Evolutionary conservation across 768 basidiomycete species (phyloP).

Genomic region (Mycena amicta): DNA sequence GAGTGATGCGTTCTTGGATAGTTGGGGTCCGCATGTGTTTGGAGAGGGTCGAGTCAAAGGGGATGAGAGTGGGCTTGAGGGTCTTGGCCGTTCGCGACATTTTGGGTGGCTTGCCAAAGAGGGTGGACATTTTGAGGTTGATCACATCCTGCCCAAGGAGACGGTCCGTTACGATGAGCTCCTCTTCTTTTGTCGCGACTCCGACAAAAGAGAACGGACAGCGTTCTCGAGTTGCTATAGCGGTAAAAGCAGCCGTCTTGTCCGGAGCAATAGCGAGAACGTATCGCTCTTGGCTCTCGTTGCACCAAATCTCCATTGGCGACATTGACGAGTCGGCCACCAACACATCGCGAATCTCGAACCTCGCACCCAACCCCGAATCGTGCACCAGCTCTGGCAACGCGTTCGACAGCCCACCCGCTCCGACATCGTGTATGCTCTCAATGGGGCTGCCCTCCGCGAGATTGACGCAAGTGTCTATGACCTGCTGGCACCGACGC

Average conservation of each 20-base stretch:
- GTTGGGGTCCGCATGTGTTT: too few relatives aligned
- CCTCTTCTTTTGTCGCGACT: slow-evolving; percentile 76
- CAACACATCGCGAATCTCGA: slow-evolving; percentile 92
- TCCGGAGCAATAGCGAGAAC: slow-evolving; percentile 84
- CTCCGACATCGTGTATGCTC: slow-evolving; percentile 98
- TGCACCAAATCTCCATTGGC: slow-evolving; percentile 99
- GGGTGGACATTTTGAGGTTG: slow-evolving; percentile 87
- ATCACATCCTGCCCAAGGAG: slow-evolving; percentile 81
- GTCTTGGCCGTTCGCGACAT: slow-evolving; percentile 77
- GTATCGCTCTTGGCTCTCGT: slow-evolving; percentile 97
- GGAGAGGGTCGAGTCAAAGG: slow-evolving; percentile 74
- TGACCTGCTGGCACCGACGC: slow-evolving; percentile 94
- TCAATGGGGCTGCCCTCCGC: slow-evolving; percentile 75
- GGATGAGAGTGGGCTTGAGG: slow-evolving; percentile 35
- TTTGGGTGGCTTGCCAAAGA: slow-evolving; percentile 95
- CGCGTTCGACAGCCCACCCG: slow-evolving; percentile 95
- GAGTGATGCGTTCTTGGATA: slow-evolving; percentile 51
- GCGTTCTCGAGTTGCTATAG: slow-evolving; percentile 82
- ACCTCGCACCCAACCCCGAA: slow-evolving; percentile 84
- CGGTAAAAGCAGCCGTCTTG: slow-evolving; percentile 64
- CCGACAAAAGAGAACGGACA: slow-evolving; percentile 95
- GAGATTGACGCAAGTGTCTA: slow-evolving; percentile 80
- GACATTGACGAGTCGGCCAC: slow-evolving; percentile 94
- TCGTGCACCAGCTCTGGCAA: slow-evolving; percentile 97
- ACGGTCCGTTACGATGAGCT: slow-evolving; percentile 87